A percentile compares a stretch with the other conserved stretches of the same genome.
These are phyloP conservation scores for Botrytis hyacinthi DNA, from an alignment of 2,329 filamentous ascomycete species.

Conservation along the genomic window DNA sequence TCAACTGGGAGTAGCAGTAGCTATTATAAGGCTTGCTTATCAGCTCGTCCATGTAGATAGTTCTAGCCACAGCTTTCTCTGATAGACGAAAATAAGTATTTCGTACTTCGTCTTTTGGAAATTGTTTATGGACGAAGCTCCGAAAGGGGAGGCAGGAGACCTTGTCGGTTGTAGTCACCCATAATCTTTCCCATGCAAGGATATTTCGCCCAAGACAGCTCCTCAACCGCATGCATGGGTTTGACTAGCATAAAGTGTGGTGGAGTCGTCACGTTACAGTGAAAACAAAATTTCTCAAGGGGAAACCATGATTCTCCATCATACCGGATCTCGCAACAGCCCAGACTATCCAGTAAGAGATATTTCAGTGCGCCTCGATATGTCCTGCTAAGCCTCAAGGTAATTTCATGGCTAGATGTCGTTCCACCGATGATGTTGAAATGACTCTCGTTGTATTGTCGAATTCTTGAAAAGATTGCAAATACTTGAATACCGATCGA, in stretches of 20 bases:
- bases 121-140: background rate
- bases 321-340: background rate
- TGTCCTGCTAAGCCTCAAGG: background rate
- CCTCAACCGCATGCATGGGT: background rate
- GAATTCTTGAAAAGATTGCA: background rate
- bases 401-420: background rate
- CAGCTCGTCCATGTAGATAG: background rate
- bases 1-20: background rate
- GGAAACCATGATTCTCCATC: constrained; percentile 2
- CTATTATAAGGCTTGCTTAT: background rate
- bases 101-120: background rate
- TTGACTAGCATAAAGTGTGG: background rate
- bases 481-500: background rate
- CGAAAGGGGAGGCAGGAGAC: background rate
- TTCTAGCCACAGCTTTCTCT: background rate
- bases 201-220: background rate
- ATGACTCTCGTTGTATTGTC: background rate
- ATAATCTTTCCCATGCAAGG: background rate
- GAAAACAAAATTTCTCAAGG: constrained; percentile 3
- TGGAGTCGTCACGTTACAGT: constrained; percentile 4
- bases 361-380: background rate
- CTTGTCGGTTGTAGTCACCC: background rate
- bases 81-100: background rate
- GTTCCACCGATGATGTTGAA: background rate
- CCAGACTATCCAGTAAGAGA: background rate